Evolutionary conservation across 768 basidiomycete genomes (phyloP), one percentile per base, ranked within the genome.

Genomic region (Kwoniella dendrophila): DNA sequence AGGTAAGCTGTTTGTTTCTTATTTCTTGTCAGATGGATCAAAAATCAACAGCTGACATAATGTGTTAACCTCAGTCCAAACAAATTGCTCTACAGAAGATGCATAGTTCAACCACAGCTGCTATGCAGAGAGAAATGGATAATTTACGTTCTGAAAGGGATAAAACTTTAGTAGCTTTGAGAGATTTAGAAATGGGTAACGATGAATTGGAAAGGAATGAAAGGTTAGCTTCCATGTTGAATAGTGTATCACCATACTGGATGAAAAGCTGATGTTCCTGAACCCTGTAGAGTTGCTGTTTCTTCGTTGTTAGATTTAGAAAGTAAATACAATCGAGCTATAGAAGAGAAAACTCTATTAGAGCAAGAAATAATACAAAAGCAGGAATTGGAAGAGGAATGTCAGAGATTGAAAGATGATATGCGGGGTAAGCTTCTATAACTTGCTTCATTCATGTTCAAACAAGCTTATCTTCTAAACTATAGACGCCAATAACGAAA

Each of bases 141-240:
- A 97, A 96, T 73, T 67, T 79, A 4, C 68, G 72, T 11, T 73
- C 74, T 3, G 79, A 80, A 53, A 60, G 75, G 44, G 75, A 79
- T 52, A 77, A 77, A 32, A 70, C 75, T 14, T 69, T 74, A 16
- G 67, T 75, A 1, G 74, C 77, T 20, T 66, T 79, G 5, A 62
- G 78, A 5, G 73, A 75, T 38, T 66, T 79, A 22, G 79, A 80
- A 61, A 74, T 79, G 74, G 79, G 79, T 4, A 78, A 78, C 52
- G 96, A 99, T 73, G 94, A 98, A 80, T 83, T 99, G 60, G 96
- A 98, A 77, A 84, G 93, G 65, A 94, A 89, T 78, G 95, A 97
- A 75, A 86, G 96, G 78, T 81, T 63, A 54, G 77, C 55, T 48
- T 12, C n/a, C 22, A 1, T 24, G 11, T 20, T 0, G 14, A 22